These are phyloP conservation scores for Penicillium sp. DNA, from an alignment of 2,329 filamentous ascomycete genomes.

Conservation along the genomic window DNA sequence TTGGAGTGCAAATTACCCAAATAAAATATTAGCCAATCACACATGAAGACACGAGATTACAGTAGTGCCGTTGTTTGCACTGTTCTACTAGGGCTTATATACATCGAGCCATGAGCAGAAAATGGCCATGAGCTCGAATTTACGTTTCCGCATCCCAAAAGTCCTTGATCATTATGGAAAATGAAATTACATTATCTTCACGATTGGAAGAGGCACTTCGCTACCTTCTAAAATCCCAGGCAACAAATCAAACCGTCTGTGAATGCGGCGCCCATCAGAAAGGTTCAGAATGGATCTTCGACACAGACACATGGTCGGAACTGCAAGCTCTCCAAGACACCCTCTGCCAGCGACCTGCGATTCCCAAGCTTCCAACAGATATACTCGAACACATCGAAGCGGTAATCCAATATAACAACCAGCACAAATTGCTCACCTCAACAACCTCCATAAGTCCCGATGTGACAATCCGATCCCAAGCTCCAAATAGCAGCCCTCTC, in stretches of 20 bases:
- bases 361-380: conserved; percentile 1
- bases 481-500: not conserved
- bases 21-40: conserved; percentile 1
- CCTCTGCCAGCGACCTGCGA: conserved; percentile 12
- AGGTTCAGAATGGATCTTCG: not conserved
- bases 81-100: not conserved
- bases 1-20: conserved; percentile 3
- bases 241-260: not conserved
- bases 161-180: not conserved
- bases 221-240: not conserved
- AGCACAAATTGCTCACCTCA: conserved; percentile 12
- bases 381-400: conserved; percentile 12
- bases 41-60: not conserved
- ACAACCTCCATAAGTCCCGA: conserved; percentile 5
- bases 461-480: not conserved
- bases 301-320: conserved; percentile 17
- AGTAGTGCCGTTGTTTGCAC: conserved; percentile 5
- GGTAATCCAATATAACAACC: conserved; percentile 11
- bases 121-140: not conserved
- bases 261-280: not conserved
- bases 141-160: not conserved
- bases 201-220: conserved; percentile 2
- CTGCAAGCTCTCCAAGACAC: conserved; percentile 10
- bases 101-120: not conserved
- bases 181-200: not conserved